A percentile compares a stretch with the other conserved stretches of the same genome.
Conservation (phyloP, 768 basidiomycete genomes). For the Lactifluus hygrophoroides region DNA sequence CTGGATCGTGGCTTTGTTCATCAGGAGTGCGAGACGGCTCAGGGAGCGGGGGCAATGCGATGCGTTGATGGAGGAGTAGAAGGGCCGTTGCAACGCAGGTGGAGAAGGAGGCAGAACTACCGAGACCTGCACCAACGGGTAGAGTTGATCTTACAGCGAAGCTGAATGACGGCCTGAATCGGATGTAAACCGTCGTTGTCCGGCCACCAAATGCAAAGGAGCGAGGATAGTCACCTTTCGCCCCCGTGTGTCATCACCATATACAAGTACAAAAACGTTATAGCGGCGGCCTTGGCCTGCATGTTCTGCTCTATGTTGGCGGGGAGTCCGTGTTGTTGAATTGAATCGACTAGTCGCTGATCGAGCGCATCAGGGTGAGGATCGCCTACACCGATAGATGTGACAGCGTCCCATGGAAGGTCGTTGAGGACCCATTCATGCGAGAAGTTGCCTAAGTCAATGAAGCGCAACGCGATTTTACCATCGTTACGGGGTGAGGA, state of each 20-base stretch:
- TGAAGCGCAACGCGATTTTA: conserved; percentile 65
- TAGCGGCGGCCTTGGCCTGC: conserved; percentile 38
- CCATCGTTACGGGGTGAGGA: conserved; percentile 65
- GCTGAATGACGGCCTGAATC: conserved; percentile 60
- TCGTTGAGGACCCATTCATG: conserved; percentile 72
- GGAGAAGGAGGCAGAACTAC: conserved; percentile 95
- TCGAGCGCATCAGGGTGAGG: conserved; percentile 63
- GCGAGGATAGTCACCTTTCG: conserved; percentile 41
- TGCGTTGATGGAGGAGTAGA: conserved; percentile 65
- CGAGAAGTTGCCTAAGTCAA: conserved; percentile 70
- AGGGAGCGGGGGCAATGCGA: conserved; percentile 48
- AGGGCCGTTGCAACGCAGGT: conserved; percentile 76
- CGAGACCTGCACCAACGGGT: conserved; percentile 92
- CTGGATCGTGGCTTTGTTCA: conserved; percentile 28
- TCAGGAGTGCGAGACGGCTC: conserved; percentile 32
- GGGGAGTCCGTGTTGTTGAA: conserved; percentile 41
- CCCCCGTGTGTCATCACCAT: conserved; percentile 58
- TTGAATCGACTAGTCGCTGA: conserved; percentile 60
- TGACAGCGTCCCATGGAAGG: conserved; percentile 74
- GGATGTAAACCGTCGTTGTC: conserved; percentile 6
- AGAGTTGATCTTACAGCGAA: conserved; percentile 81
- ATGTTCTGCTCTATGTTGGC: conserved; percentile 25
- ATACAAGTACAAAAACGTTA: conserved; percentile 91
- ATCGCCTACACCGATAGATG: conserved; percentile 41
- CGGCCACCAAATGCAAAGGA: background rate